A percentile compares a stretch with the other conserved stretches of the same genome.
phyloP scores from a whole-genome alignment of 1,139 yeast species.

The Kluyveromyces marxianus region DNA sequence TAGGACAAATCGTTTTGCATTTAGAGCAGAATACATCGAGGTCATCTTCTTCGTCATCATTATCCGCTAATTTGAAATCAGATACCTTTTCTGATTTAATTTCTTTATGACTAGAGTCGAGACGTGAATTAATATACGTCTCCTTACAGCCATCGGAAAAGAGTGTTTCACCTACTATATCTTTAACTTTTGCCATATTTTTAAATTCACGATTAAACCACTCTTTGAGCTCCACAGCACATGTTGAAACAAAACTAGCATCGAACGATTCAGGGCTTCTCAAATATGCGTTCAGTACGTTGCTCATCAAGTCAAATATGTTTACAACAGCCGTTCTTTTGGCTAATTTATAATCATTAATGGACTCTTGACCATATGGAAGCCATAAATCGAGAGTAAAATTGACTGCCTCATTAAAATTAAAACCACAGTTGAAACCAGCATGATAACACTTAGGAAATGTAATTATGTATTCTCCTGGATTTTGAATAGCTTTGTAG shows the following conservation, averaged over 20 bases:
- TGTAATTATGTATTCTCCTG: constrained; percentile 71
- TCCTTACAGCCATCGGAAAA: background rate
- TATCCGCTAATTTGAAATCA: constrained; percentile 1
- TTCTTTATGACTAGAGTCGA: background rate
- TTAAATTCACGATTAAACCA: constrained; percentile 15
- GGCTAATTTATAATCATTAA: constrained; percentile 43
- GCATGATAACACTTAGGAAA: constrained; percentile 77
- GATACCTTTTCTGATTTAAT: background rate
- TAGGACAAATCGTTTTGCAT: constrained; percentile 33
- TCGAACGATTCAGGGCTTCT: constrained; percentile 8
- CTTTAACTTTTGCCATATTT: constrained; percentile 11
- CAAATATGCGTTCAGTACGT: constrained; percentile 15
- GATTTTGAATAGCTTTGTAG: constrained; percentile 69
- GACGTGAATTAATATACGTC: background rate
- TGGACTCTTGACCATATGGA: constrained; percentile 51
- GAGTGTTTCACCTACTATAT: constrained; percentile 4
- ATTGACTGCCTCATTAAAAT: constrained; percentile 75
- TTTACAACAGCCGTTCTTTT: constrained; percentile 34
- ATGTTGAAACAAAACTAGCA: constrained; percentile 18
- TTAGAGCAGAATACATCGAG: constrained; percentile 27
- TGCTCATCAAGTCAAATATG: constrained; percentile 31
- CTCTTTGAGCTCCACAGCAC: constrained; percentile 17
- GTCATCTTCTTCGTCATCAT: constrained; percentile 18
- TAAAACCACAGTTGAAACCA: constrained; percentile 72
- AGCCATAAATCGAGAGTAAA: constrained; percentile 69